Percentiles rank a stretch among this genome's conserved stretches.
Evolutionary conservation across 331 rosid species (phyloP).

Genomic region (Quercus phellos): DNA sequence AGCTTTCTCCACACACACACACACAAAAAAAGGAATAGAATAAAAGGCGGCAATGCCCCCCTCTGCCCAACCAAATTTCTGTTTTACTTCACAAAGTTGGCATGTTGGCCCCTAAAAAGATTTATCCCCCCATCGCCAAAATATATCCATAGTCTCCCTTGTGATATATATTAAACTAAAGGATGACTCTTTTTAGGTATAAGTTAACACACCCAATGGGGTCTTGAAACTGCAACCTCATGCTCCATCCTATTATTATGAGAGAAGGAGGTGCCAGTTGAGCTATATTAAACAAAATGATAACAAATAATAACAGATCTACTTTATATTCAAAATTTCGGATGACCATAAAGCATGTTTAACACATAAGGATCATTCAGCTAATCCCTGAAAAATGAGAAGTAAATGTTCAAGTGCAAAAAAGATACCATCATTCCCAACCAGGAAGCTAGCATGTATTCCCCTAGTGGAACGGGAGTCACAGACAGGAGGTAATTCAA

Average conservation of each 20-base stretch:
- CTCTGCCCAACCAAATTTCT: not conserved
- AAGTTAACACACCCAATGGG: too few relatives aligned
- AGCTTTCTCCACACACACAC: not conserved
- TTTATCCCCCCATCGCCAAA: not conserved
- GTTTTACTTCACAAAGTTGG: not conserved
- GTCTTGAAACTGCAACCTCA: too few relatives aligned
- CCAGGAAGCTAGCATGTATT: conserved; percentile 95
- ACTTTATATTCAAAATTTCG: not conserved
- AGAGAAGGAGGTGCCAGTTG: not conserved
- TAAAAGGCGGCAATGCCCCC: not conserved
- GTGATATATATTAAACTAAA: not conserved
- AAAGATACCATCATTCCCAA: conserved; percentile 95
- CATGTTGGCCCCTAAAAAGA: not conserved
- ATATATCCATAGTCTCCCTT: not conserved
- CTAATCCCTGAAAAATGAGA: conserved; percentile 1
- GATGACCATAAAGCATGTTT: not conserved
- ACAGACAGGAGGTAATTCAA: conserved; percentile 88
- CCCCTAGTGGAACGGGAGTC: conserved; percentile 82
- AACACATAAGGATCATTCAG: not conserved
- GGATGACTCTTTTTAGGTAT: too few relatives aligned
- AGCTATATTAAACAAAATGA: not conserved
- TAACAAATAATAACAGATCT: too few relatives aligned
- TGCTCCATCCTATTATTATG: too few relatives aligned
- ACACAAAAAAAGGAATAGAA: not conserved
- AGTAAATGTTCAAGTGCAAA: conserved; percentile 12